Percentiles rank a stretch among this genome's conserved stretches.
Evolutionary conservation across 1,284 basidiomycete genomes (phyloP).

Genomic region (Xerocomus nothofagi): DNA sequence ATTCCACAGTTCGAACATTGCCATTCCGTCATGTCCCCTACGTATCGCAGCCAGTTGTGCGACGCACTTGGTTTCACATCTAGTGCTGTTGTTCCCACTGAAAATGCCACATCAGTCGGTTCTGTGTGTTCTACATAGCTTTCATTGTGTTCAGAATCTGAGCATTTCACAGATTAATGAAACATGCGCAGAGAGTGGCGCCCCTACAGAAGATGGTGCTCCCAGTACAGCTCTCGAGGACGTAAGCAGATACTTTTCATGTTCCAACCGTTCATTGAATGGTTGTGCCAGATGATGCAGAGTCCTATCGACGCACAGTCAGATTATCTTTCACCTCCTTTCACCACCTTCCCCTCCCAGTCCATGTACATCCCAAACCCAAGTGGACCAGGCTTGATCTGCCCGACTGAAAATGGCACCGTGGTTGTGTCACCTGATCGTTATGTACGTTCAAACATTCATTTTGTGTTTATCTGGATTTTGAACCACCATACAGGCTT

Average conservation of each 20-base stretch:
- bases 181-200: too few relatives aligned
- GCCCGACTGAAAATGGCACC: neutral
- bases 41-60: neutral
- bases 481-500: neutral
- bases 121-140: neutral
- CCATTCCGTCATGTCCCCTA: neutral
- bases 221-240: too few relatives aligned
- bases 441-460: neutral
- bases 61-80: rapidly evolving
- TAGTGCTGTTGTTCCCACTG: too few relatives aligned
- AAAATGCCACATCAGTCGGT: too few relatives aligned
- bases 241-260: too few relatives aligned
- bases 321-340: neutral
- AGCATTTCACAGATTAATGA: neutral
- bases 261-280: too few relatives aligned
- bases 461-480: neutral
- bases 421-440: too few relatives aligned
- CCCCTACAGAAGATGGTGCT: neutral
- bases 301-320: too few relatives aligned
- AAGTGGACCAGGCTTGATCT: neutral
- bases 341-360: neutral
- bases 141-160: neutral
- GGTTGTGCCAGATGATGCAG: too few relatives aligned
- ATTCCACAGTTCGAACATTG: neutral
- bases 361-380: neutral